Evolutionary conservation across 495 filamentous ascomycete genomes (phyloP), one percentile per base, ranked within the genome.

Genomic region (Talaromyces adpressus): DNA sequence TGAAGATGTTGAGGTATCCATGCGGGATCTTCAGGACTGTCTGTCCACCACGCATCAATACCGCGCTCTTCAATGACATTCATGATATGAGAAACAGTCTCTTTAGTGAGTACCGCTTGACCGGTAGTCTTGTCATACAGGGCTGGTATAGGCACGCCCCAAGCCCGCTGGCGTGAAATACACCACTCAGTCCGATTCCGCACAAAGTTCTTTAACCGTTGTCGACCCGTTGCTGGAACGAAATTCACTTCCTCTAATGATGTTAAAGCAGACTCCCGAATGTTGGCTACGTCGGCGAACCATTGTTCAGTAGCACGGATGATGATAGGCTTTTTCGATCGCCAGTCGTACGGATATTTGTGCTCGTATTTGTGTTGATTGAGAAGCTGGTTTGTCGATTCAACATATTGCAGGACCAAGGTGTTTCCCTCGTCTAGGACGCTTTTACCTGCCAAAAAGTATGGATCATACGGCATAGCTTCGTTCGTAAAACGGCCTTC

Each of bases 321-420:
- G 63, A 99, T 91, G 27, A 98, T 85, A 20, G 94, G 94, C 64
- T 85, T 82, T 72, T 97, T 98, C 3, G 94, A 94, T 36, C 95
- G 82, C 95, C 94, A 98, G 73, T 99, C 94, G 70, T 96, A 96
- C 0, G 94, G 94, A 72, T 98, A 97, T 71, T 96, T 97, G 80
- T 98, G 95, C 61, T 75, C 76, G 72, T 92, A 90, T 59, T 78
- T 77, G 62, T 93, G 87, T 11, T 82, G 81, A 3, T 80, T 77
- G 25, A 97, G 74, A 14, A 98, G 81, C n/a, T 74, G 69, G 20
- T 71, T 73, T 36, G 69, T 68, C 1, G 82, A 78, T 54, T 76
- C 64, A 2, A 93, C 76, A 41, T 89, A 81, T n/a, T 85, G 74
- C 9, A 97, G 71, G 4, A 96, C 88, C 11, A 82, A 83, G 4